These are phyloP conservation scores for Somion occarium DNA, from an alignment of 1,284 basidiomycete genomes.

Conservation along the genomic window DNA sequence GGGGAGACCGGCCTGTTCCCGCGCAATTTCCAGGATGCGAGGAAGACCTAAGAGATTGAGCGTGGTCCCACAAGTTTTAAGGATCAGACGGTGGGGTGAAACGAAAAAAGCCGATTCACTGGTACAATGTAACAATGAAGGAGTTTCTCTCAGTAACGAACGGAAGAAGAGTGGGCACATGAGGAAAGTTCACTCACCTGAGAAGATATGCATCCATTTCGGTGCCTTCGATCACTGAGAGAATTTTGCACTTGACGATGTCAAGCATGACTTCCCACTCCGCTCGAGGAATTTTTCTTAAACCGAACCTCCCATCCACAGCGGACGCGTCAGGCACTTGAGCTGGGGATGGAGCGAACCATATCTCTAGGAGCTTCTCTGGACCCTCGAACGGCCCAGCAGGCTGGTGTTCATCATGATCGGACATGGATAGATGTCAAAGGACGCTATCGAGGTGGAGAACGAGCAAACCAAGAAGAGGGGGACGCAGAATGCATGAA, in stretches of 20 bases:
- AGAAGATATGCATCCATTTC: conserved; percentile 95
- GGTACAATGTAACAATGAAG: conserved; percentile 9
- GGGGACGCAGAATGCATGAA: conserved; percentile 56
- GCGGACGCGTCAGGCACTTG: conserved; percentile 45
- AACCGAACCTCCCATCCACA: conserved; percentile 50
- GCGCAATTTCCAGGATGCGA: conserved; percentile 88
- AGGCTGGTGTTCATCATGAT: conserved; percentile 29
- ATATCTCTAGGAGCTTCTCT: conserved; percentile 97
- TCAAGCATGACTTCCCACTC: conserved; percentile 98
- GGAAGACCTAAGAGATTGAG: conserved; percentile 94
- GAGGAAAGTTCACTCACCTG: conserved; percentile 53
- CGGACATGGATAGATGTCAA: conserved; percentile 14
- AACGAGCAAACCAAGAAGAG: conserved; percentile 28
- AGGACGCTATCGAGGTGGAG: conserved; percentile 52
- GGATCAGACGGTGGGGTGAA: conserved; percentile 92
- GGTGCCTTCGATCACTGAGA: conserved; percentile 83
- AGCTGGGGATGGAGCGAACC: conserved; percentile 84
- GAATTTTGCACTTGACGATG: conserved; percentile 95
- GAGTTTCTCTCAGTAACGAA: neutral
- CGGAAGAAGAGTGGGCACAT: neutral
- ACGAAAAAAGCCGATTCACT: conserved; percentile 99
- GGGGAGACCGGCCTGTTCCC: conserved; percentile 69
- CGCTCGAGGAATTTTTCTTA: conserved; percentile 71
- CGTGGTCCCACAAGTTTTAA: conserved; percentile 99
- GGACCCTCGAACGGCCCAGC: conserved; percentile 78